These are phyloP conservation scores for Vicia sativa DNA, from an alignment of 306 rosid genomes.

Conservation along the genomic window DNA sequence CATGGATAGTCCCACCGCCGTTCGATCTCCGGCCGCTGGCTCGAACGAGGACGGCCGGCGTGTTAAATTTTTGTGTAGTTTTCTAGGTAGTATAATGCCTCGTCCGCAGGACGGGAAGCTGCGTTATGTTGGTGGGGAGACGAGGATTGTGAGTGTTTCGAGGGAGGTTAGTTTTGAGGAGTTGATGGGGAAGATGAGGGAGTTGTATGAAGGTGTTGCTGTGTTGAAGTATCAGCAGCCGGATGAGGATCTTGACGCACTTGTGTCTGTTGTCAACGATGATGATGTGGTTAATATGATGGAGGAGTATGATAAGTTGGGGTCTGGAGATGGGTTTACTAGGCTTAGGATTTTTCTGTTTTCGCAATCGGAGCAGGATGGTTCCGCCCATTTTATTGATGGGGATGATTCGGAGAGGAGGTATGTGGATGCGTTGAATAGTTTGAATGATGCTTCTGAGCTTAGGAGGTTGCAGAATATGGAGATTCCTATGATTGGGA, in stretches of 20 bases:
- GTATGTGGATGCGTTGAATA: slow-evolving; percentile 94
- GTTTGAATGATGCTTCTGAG: slow-evolving; percentile 73
- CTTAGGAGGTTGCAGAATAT: slow-evolving; percentile 62
- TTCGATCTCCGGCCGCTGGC: slow-evolving; percentile 48
- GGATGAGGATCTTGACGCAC: slow-evolving; percentile 96
- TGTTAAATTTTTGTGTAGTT: slow-evolving; percentile 90
- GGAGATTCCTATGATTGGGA: slow-evolving; percentile 58
- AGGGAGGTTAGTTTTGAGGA: slow-evolving; percentile 76
- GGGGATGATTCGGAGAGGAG: slow-evolving; percentile 94
- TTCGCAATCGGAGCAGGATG: slow-evolving; percentile 73
- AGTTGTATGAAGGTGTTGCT: slow-evolving; percentile 78
- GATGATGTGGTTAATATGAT: slow-evolving; percentile 97
- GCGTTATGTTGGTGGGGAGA: slow-evolving; percentile 97
- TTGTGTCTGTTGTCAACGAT: slow-evolving; percentile 92
- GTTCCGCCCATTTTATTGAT: slow-evolving; percentile 63
- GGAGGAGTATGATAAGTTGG: slow-evolving; percentile 99
- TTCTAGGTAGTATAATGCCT: slow-evolving; percentile 87
- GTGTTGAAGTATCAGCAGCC: slow-evolving; percentile 96
- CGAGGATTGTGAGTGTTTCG: slow-evolving; percentile 80
- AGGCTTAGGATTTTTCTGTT: slow-evolving; percentile 94
- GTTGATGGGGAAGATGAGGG: slow-evolving; percentile 89
- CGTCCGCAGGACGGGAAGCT: slow-evolving; percentile 98
- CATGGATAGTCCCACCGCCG: slow-evolving; percentile 79
- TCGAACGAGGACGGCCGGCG: slow-evolving; percentile 66
- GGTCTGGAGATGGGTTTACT: slow-evolving; percentile 84